phyloP scores from a whole-genome alignment of 2,329 filamentous ascomycete species.

The Spiromastix sp. region DNA sequence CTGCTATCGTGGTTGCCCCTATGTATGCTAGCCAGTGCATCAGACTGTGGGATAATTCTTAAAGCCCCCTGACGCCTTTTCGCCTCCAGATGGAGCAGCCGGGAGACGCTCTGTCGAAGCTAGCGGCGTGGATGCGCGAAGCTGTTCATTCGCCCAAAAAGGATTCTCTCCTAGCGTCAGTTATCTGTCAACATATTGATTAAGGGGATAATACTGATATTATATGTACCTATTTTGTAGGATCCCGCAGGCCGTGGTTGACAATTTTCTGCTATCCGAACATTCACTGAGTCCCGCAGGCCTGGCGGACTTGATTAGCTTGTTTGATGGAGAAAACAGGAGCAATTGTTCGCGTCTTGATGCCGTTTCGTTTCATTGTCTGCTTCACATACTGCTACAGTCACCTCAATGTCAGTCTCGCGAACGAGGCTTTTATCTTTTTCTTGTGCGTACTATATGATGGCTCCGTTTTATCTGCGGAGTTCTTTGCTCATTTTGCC shows the following conservation, averaged over 20 bases:
- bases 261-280: conserved; percentile 5
- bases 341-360: conserved; percentile 9
- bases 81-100: too few species aligned
- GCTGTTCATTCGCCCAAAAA: too few species aligned
- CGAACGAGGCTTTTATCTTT: conserved; percentile 10
- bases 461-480: not conserved
- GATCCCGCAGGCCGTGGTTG: conserved; percentile 7
- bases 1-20: too few species aligned
- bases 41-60: too few species aligned
- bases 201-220: too few species aligned
- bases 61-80: too few species aligned
- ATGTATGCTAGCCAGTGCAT: too few species aligned
- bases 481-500: not conserved
- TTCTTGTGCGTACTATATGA: conserved; percentile 7
- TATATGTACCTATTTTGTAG: too few species aligned
- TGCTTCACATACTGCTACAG: conserved; percentile 10
- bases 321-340: conserved; percentile 8
- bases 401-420: conserved; percentile 7
- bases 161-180: too few species aligned
- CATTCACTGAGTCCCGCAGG: conserved; percentile 1
- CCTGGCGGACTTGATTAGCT: conserved; percentile 6
- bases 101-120: too few species aligned
- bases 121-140: too few species aligned
- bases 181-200: too few species aligned
- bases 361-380: conserved; percentile 10